A percentile compares a stretch with the other conserved stretches of the same genome.
Conservation (phyloP, 1,284 basidiomycete species). For the Moniliella sp. region DNA sequence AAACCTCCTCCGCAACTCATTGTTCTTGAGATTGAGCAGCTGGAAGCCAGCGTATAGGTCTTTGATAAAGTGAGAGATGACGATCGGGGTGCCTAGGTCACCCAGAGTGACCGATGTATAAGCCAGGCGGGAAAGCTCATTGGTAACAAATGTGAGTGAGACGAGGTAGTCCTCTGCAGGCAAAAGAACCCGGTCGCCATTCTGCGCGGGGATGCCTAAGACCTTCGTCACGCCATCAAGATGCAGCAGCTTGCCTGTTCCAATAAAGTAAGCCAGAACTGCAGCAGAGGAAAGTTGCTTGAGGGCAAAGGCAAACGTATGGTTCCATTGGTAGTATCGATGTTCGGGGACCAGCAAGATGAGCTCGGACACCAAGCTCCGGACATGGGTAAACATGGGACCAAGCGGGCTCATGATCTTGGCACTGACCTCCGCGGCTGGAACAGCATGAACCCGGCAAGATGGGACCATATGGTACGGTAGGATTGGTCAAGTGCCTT, state of each 20-base stretch:
- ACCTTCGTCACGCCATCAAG: neutral
- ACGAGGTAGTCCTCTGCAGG: constrained; percentile 26
- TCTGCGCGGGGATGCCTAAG: too few relatives aligned
- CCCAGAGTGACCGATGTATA: constrained; percentile 11
- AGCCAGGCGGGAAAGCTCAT: constrained; percentile 14
- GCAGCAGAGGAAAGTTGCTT: neutral
- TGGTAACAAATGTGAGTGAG: constrained; percentile 14
- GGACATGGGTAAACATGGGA: neutral
- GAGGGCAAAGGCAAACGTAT: neutral
- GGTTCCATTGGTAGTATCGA: neutral
- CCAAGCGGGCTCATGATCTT: neutral
- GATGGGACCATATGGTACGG: neutral
- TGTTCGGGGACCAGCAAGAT: neutral
- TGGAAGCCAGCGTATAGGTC: constrained; percentile 26
- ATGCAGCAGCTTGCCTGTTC: neutral
- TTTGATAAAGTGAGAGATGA: constrained; percentile 21
- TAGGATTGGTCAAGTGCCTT: neutral
- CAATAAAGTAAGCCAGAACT: neutral
- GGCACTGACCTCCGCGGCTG: neutral
- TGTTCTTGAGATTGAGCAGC: constrained; percentile 31
- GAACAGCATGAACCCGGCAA: neutral
- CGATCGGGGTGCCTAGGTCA: constrained; percentile 18
- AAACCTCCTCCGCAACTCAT: constrained; percentile 22
- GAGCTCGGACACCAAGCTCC: neutral
- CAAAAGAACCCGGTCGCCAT: constrained; percentile 6